phyloP scores from a whole-genome alignment of 495 filamentous ascomycete species.

The Tetracladium marchalianum region DNA sequence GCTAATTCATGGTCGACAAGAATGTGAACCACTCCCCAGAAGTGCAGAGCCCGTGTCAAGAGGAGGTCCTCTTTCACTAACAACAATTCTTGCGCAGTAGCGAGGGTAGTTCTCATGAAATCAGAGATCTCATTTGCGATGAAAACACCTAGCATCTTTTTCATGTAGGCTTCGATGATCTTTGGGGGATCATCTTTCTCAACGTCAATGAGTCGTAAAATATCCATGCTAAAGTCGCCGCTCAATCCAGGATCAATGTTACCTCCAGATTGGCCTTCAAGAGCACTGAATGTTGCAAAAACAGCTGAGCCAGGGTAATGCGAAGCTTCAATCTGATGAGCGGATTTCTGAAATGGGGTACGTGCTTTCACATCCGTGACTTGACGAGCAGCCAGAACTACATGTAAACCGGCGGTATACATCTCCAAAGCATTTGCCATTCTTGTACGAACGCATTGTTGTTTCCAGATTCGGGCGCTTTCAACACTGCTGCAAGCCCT shows the following conservation, averaged over 20 bases:
- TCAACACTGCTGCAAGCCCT: conserved; percentile 70
- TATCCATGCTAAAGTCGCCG: conserved; percentile 7
- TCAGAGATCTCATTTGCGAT: conserved; percentile 55
- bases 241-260: conserved; percentile 19
- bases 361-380: conserved; percentile 49
- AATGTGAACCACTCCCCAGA: conserved; percentile 69
- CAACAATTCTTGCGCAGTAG: conserved; percentile 44
- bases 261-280: conserved; percentile 29
- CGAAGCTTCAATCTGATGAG: conserved; percentile 55
- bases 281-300: conserved; percentile 39
- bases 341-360: conserved; percentile 44
- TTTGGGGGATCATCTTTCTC: conserved; percentile 57
- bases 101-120: conserved; percentile 58
- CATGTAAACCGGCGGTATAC: conserved; percentile 61
- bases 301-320: conserved; percentile 52
- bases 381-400: conserved; percentile 55
- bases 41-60: conserved; percentile 55
- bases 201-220: conserved; percentile 46
- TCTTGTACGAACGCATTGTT: conserved; percentile 66
- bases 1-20: conserved; percentile 55
- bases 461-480: conserved; percentile 70
- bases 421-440: conserved; percentile 65
- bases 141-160: conserved; percentile 49
- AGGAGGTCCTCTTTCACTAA: conserved; percentile 52
- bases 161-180: conserved; percentile 63